These are phyloP conservation scores for Lentinula boryana DNA, from an alignment of 768 basidiomycete species.

Conservation along the genomic window DNA sequence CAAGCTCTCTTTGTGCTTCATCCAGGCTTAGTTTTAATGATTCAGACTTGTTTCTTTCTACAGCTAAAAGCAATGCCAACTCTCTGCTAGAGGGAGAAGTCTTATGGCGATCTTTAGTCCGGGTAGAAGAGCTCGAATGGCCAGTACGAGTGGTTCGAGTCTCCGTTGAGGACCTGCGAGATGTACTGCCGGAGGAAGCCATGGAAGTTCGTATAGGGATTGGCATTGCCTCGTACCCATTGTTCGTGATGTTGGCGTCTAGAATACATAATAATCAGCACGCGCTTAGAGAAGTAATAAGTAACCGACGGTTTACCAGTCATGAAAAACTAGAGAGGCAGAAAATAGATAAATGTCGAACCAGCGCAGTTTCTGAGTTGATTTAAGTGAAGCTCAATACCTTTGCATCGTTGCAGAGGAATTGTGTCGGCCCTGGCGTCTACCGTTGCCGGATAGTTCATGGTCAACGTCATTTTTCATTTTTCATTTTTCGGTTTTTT, in stretches of 20 bases:
- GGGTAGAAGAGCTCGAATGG: constrained; percentile 46
- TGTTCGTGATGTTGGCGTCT: constrained; percentile 1
- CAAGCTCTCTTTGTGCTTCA: constrained; percentile 30
- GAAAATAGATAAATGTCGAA: background rate
- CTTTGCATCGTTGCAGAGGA: background rate
- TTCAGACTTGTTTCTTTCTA: constrained; percentile 26
- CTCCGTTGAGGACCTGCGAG: constrained; percentile 1
- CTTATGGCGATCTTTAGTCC: constrained; percentile 36
- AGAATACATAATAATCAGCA: background rate
- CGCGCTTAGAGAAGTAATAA: background rate
- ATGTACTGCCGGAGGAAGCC: background rate
- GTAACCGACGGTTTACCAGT: background rate
- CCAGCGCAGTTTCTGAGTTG: background rate
- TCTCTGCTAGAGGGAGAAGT: constrained; percentile 22
- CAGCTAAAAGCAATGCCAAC: constrained; percentile 34
- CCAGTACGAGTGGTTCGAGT: background rate
- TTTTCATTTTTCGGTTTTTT: too few relatives aligned
- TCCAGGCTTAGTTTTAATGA: constrained; percentile 34
- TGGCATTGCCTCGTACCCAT: background rate
- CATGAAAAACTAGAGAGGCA: background rate
- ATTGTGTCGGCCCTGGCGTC: background rate
- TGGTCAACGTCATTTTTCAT: too few relatives aligned
- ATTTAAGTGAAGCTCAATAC: background rate
- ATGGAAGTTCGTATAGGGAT: constrained; percentile 3
- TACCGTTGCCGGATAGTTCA: too few relatives aligned